A percentile compares a stretch with the other conserved stretches of the same genome.
Evolutionary conservation across 2,329 filamentous ascomycete species (phyloP).

Genomic region (Keithomyces neogunnii): DNA sequence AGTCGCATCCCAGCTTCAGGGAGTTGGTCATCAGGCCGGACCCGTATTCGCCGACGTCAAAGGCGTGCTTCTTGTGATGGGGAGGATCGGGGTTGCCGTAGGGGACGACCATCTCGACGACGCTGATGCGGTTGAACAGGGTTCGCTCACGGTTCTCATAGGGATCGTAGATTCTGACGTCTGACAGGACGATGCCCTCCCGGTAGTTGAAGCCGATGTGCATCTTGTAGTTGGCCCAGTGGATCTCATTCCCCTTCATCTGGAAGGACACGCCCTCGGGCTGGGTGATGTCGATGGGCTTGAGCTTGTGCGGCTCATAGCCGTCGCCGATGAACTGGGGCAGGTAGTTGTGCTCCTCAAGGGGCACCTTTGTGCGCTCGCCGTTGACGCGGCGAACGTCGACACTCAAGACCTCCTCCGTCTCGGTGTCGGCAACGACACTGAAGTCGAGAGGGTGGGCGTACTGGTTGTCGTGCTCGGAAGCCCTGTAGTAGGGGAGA

Average conservation of each 20-base stretch:
- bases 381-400: conserved; percentile 33
- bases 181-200: conserved; percentile 63
- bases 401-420: conserved; percentile 39
- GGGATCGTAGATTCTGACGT: conserved; percentile 54
- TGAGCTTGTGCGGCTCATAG: conserved; percentile 26
- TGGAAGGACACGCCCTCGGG: conserved; percentile 32
- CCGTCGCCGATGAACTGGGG: conserved; percentile 24
- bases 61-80: conserved; percentile 59
- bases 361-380: conserved; percentile 35
- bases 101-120: conserved; percentile 65
- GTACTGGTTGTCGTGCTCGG: conserved; percentile 58
- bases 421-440: conserved; percentile 34
- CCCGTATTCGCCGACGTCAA: conserved; percentile 61
- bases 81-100: conserved; percentile 57
- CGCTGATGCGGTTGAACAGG: conserved; percentile 57
- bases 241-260: conserved; percentile 39
- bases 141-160: conserved; percentile 35
- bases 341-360: conserved; percentile 29
- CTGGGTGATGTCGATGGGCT: conserved; percentile 31
- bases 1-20: conserved; percentile 51
- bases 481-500: conserved; percentile 71
- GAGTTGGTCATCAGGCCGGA: conserved; percentile 60
- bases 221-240: conserved; percentile 62
- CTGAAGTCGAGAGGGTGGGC: conserved; percentile 47
- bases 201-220: conserved; percentile 64